Evolutionary conservation across 257 asterid species (phyloP).

Genomic region (Solanum boliviense): DNA sequence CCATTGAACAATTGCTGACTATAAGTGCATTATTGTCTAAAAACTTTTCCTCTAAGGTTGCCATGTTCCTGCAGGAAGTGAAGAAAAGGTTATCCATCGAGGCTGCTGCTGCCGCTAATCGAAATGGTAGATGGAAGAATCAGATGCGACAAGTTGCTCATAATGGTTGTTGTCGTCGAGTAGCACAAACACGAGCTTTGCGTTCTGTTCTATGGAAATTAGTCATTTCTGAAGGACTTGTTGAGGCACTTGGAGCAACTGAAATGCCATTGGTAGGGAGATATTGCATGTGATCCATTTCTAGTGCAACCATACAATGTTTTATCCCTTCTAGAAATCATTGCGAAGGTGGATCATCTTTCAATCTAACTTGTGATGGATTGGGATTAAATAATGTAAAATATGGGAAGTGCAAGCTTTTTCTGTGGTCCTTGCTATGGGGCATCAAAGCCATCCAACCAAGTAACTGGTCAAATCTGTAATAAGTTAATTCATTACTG

Average conservation of each 20-base stretch:
- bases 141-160: conserved; percentile 87
- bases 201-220: conserved; percentile 80
- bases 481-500: neutral
- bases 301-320: neutral
- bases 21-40: neutral
- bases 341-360: neutral
- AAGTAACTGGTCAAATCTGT: neutral
- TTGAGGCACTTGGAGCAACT: conserved; percentile 53
- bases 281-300: conserved; percentile 1
- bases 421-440: neutral
- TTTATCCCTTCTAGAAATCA: neutral
- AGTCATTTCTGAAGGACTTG: conserved; percentile 62
- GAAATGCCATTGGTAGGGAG: conserved; percentile 77
- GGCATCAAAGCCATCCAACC: neutral
- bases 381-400: neutral
- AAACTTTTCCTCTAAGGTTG: conserved; percentile 8
- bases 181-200: conserved; percentile 76
- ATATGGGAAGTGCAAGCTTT: neutral
- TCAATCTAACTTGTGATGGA: neutral
- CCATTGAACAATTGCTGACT: neutral
- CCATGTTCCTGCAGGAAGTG: conserved; percentile 50
- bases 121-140: conserved; percentile 94
- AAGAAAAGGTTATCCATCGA: conserved; percentile 83
- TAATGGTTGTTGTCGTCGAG: conserved; percentile 94
- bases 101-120: conserved; percentile 71